These are phyloP conservation scores for Rosellinia necatrix DNA, from an alignment of 2,329 filamentous ascomycete genomes.

Conservation along the genomic window DNA sequence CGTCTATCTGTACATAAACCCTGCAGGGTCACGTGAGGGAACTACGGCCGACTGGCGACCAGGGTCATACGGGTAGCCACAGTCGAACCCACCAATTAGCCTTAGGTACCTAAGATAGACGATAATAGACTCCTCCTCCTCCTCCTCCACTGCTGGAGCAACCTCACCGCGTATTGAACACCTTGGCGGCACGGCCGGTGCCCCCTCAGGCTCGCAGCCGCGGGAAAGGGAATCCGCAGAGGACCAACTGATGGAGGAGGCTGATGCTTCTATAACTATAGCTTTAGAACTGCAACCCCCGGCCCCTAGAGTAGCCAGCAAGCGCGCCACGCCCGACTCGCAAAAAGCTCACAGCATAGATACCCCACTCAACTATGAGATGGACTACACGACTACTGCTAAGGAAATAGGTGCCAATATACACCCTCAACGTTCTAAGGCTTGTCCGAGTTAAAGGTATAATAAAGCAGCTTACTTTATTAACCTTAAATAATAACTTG, in stretches of 20 bases:
- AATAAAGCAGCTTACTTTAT: background rate
- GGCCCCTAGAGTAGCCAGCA: background rate
- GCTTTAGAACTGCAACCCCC: background rate
- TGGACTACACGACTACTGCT: background rate
- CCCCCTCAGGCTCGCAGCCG: background rate
- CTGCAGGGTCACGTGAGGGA: background rate
- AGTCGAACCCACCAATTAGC: too few species aligned
- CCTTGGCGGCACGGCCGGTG: background rate
- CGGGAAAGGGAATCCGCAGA: background rate
- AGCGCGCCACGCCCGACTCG: background rate
- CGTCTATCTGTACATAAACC: background rate
- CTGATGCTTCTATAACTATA: too few species aligned
- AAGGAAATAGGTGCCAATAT: background rate
- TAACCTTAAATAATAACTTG: background rate
- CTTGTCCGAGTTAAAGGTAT: background rate
- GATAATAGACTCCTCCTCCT: too few species aligned
- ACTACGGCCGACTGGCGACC: background rate
- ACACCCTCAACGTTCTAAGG: background rate
- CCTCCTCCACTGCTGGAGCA: background rate
- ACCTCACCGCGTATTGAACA: background rate
- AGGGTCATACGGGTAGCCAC: too few species aligned
- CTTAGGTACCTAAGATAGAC: too few species aligned
- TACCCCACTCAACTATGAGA: background rate
- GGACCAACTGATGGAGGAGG: background rate
- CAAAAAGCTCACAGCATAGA: background rate